These are phyloP conservation scores for Boletales sp. DNA, from an alignment of 768 basidiomycete species.

Conservation along the genomic window DNA sequence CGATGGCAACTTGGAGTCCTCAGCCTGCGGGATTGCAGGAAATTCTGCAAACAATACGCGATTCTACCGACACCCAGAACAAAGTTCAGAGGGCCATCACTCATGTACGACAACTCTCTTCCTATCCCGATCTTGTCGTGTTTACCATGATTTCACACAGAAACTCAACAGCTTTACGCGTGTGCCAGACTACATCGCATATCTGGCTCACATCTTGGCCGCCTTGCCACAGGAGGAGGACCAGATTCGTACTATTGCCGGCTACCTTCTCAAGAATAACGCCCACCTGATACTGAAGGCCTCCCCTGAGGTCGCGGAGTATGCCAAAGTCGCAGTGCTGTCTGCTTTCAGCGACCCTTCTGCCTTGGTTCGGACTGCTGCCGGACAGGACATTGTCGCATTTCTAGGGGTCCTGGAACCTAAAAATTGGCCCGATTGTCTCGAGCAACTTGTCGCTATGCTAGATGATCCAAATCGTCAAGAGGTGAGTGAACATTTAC, in stretches of 20 bases:
- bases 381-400: slow-evolving; percentile 88
- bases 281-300: slow-evolving; percentile 71
- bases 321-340: slow-evolving; percentile 73
- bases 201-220: slow-evolving; percentile 91
- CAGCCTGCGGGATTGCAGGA: slow-evolving; percentile 84
- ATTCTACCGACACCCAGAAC: slow-evolving; percentile 79
- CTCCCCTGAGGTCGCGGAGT: slow-evolving; percentile 61
- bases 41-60: slow-evolving; percentile 87
- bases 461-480: slow-evolving; percentile 79
- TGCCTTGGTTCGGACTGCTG: slow-evolving; percentile 89
- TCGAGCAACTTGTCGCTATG: slow-evolving; percentile 77
- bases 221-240: slow-evolving; percentile 80
- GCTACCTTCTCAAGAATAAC: slow-evolving; percentile 96
- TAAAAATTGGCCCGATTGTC: slow-evolving; percentile 92
- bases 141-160: slow-evolving; percentile 37
- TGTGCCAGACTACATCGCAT: slow-evolving; percentile 91
- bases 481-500: slow-evolving; percentile 62
- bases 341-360: slow-evolving; percentile 78
- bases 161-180: slow-evolving; percentile 86
- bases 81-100: slow-evolving; percentile 77
- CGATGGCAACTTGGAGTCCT: slow-evolving; percentile 78
- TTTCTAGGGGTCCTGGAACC: slow-evolving; percentile 87
- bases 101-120: slow-evolving; percentile 49
- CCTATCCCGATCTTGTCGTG: slow-evolving; percentile 13
- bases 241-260: slow-evolving; percentile 92